phyloP scores from a whole-genome alignment of 345 rosid species.

The Murraya paniculata region DNA sequence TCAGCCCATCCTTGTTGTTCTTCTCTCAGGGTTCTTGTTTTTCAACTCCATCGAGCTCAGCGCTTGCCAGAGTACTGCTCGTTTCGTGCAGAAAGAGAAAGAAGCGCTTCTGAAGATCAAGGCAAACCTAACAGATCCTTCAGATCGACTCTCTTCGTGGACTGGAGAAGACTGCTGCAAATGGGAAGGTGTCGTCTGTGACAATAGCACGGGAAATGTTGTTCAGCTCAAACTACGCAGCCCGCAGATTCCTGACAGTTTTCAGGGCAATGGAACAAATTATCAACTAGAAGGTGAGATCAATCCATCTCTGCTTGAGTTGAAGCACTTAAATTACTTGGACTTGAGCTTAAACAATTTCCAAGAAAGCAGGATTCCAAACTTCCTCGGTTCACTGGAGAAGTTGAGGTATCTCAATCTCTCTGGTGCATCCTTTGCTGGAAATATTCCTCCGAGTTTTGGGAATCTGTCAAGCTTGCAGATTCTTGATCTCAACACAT shows the following conservation, averaged over 20 bases:
- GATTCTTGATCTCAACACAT: conserved; percentile 17
- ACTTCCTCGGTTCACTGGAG: conserved; percentile 13
- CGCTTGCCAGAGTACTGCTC: not conserved
- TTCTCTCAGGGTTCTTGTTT: not conserved
- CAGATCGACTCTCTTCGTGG: conserved; percentile 46
- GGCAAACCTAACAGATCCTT: conserved; percentile 28
- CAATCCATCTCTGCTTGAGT: conserved; percentile 5
- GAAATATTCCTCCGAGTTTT: conserved; percentile 1
- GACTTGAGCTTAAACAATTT: conserved; percentile 26
- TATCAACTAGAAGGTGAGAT: conserved; percentile 13
- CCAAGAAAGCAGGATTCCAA: conserved; percentile 8
- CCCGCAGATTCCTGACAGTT: conserved; percentile 5
- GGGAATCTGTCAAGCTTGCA: conserved; percentile 15
- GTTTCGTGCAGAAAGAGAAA: conserved; percentile 24
- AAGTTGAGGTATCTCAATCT: conserved; percentile 27
- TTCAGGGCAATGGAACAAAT: conserved; percentile 14
- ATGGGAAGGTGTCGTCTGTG: conserved; percentile 38
- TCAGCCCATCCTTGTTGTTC: not conserved
- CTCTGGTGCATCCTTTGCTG: conserved; percentile 16
- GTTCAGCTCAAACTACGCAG: conserved; percentile 35
- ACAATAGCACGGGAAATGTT: conserved; percentile 28
- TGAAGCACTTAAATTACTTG: conserved; percentile 10
- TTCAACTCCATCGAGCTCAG: not conserved
- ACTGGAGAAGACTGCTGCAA: conserved; percentile 45
- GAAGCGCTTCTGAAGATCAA: conserved; percentile 44